Percentiles rank a stretch among this genome's conserved stretches.
phyloP scores from a whole-genome alignment of 768 basidiomycete genomes.

The Hirschioporus abietinus region DNA sequence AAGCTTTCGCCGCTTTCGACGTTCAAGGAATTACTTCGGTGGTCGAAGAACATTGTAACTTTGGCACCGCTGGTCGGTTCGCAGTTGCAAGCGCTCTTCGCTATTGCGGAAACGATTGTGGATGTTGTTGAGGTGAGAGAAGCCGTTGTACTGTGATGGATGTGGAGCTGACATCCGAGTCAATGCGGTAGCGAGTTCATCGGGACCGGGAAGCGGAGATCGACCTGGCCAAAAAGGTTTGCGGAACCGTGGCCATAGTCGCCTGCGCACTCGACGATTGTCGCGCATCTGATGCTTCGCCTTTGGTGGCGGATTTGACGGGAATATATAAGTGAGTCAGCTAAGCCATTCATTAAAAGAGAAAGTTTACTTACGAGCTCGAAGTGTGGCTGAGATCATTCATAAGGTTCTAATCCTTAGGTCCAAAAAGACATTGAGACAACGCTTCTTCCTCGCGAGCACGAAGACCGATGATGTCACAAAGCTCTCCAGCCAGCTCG shows the following conservation, averaged over 20 bases:
- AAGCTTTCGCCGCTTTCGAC: not conserved
- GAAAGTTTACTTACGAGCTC: not conserved
- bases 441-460: not conserved
- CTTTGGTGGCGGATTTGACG: not conserved
- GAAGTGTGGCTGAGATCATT: not conserved
- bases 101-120: not conserved
- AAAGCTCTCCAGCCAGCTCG: not conserved
- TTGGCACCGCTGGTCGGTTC: not conserved
- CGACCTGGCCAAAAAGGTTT: not conserved
- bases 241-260: not conserved
- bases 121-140: not conserved
- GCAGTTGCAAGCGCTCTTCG: not conserved
- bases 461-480: not conserved
- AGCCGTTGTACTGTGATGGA: not conserved
- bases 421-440: not conserved
- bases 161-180: not conserved
- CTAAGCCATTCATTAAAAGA: not conserved
- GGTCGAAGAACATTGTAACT: not conserved
- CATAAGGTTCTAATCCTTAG: not conserved
- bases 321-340: not conserved
- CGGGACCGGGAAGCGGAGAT: not conserved
- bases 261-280: not conserved
- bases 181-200: not conserved
- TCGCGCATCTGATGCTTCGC: not conserved
- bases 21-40: not conserved